phyloP scores from a whole-genome alignment of 106 monocot genomes.

The Ottelia alismoides region DNA sequence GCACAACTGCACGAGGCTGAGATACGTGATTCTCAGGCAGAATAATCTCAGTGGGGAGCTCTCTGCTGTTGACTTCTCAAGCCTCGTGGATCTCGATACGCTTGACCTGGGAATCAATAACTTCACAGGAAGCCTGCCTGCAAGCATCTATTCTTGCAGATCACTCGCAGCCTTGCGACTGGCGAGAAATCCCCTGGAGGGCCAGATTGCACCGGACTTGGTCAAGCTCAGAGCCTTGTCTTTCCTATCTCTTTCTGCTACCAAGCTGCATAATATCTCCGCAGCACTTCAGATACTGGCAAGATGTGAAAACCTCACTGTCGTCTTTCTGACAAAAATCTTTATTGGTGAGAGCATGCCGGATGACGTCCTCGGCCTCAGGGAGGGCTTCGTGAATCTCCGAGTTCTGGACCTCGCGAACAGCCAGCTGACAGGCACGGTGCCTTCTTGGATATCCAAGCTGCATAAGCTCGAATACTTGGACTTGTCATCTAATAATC shows the following conservation, averaged over 20 bases:
- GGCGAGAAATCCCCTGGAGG: constrained; percentile 13
- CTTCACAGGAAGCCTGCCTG: constrained; percentile 17
- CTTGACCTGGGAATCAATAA: constrained; percentile 25
- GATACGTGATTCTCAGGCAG: constrained; percentile 3
- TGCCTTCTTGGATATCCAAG: constrained; percentile 23
- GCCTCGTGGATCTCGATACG: constrained; percentile 9
- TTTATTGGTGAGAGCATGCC: constrained; percentile 24
- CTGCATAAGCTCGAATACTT: constrained; percentile 21
- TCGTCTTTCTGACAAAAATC: constrained; percentile 12
- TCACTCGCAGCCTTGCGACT: constrained; percentile 24
- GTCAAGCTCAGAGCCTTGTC: constrained; percentile 11
- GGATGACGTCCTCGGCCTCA: not conserved
- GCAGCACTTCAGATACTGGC: constrained; percentile 17
- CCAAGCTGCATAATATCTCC: constrained; percentile 12
- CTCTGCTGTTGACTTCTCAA: constrained; percentile 7
- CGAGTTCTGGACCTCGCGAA: constrained; percentile 12
- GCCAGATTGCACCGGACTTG: constrained; percentile 13
- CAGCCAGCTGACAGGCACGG: constrained; percentile 11
- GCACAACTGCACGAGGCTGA: constrained; percentile 7
- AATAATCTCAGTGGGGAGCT: constrained; percentile 11
- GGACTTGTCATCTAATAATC: constrained; percentile 21
- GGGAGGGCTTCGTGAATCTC: constrained; percentile 19
- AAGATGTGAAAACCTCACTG: constrained; percentile 19
- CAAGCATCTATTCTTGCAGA: constrained; percentile 29
- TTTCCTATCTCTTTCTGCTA: constrained; percentile 23